Evolutionary conservation across 345 rosid genomes (phyloP).

Genomic region (Reutealis trisperma): DNA sequence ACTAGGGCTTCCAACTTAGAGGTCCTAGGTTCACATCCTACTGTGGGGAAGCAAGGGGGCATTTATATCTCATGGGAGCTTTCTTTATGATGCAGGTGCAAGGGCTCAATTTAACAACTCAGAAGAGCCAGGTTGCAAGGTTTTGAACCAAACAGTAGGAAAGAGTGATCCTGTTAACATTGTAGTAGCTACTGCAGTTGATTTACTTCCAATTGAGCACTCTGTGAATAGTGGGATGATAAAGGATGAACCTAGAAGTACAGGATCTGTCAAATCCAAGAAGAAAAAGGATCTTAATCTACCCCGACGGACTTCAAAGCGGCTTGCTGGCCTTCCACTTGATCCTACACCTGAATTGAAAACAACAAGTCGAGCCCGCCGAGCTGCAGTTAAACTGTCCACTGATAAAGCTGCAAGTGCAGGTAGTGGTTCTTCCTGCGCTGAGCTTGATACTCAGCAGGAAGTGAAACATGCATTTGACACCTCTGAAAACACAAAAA

Average conservation of each 20-base stretch:
- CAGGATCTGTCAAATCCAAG: constrained; percentile 30
- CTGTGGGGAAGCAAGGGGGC: background rate
- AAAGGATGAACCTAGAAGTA: constrained; percentile 31
- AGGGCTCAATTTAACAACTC: constrained; percentile 31
- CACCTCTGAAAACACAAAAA: constrained; percentile 23
- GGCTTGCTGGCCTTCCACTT: constrained; percentile 83
- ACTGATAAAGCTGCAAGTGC: constrained; percentile 28
- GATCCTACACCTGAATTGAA: constrained; percentile 64
- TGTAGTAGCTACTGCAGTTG: constrained; percentile 26
- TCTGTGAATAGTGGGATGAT: constrained; percentile 25
- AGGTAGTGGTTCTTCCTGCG: constrained; percentile 25
- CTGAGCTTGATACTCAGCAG: constrained; percentile 19
- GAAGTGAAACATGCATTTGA: constrained; percentile 19
- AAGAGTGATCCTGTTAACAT: constrained; percentile 28
- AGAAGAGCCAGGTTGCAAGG: constrained; percentile 35
- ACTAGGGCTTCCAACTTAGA: background rate
- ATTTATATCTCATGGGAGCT: constrained; percentile 5
- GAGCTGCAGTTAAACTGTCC: constrained; percentile 35
- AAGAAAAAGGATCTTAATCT: constrained; percentile 37
- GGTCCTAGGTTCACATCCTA: background rate
- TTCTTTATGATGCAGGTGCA: constrained; percentile 35
- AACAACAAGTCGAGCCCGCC: constrained; percentile 42
- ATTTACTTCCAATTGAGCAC: constrained; percentile 21
- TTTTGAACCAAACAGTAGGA: constrained; percentile 28
- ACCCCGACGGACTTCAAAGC: constrained; percentile 77